Evolutionary conservation across 177 flowering plant species (phyloP).

Genomic region (Vitis hybrid): DNA sequence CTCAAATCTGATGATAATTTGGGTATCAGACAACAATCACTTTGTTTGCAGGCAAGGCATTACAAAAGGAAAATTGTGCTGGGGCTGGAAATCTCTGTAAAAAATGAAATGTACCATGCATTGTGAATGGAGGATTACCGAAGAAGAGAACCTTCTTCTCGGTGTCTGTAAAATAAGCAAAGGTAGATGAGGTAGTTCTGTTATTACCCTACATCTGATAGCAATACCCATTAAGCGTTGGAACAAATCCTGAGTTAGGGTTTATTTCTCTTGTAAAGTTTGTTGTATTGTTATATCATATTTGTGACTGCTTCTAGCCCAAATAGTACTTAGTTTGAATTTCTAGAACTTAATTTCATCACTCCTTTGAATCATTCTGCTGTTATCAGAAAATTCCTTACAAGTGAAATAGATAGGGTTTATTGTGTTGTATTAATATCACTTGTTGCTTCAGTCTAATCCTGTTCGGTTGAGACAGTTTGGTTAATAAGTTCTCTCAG

Average conservation of each 20-base stretch:
- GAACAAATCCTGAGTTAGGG: not conserved
- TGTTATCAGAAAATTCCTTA: too few species aligned
- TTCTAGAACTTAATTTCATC: too few species aligned
- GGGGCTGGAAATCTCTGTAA: not conserved
- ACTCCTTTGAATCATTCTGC: too few species aligned
- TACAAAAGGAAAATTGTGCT: not conserved
- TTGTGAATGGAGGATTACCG: conserved; percentile 4
- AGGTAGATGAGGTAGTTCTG: not conserved
- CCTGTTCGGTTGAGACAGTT: too few species aligned
- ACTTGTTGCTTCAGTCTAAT: too few species aligned
- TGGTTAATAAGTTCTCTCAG: too few species aligned
- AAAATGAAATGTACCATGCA: conserved; percentile 8
- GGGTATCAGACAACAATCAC: too few species aligned
- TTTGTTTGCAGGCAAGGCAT: not conserved
- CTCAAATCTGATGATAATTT: too few species aligned
- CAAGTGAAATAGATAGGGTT: too few species aligned
- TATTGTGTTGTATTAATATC: too few species aligned
- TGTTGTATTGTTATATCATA: conserved; percentile 7
- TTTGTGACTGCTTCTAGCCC: not conserved
- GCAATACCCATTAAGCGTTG: not conserved
- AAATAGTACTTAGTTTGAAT: not conserved
- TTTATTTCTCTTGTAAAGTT: conserved; percentile 5
- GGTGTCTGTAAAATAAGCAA: conserved; percentile 12
- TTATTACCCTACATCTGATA: not conserved
- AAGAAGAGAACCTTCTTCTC: not conserved